phyloP scores from a whole-genome alignment of 352 stramenopile genomes.

The Bremia lactucae region DNA sequence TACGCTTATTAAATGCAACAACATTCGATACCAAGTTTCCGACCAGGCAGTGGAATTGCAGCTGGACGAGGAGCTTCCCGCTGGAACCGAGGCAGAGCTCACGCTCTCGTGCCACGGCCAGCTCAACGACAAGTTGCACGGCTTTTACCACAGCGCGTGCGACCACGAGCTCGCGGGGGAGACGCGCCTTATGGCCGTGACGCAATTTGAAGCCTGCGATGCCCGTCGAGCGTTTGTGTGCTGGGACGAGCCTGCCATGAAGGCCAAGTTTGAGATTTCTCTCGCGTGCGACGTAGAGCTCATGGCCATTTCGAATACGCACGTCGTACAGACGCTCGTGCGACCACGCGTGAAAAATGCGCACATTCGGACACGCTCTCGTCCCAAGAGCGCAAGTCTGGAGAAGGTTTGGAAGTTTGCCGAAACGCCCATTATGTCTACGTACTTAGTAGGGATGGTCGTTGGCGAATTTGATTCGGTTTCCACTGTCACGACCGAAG shows the following conservation, averaged over 20 bases:
- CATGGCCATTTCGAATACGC: constrained; percentile 94
- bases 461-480: constrained; percentile 96
- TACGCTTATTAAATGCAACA: constrained; percentile 24
- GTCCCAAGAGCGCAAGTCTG: constrained; percentile 13
- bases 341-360: constrained; percentile 41
- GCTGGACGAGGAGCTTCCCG: constrained; percentile 37
- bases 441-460: constrained; percentile 90
- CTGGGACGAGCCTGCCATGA: constrained; percentile 95
- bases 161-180: constrained; percentile 83
- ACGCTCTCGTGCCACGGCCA: constrained; percentile 47
- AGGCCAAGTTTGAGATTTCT: constrained; percentile 91
- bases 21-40: constrained; percentile 43
- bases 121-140: constrained; percentile 90
- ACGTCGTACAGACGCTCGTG: constrained; percentile 79
- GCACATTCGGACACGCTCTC: constrained; percentile 33
- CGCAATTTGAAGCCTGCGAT: constrained; percentile 78
- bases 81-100: constrained; percentile 20
- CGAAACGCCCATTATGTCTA: constrained; percentile 94
- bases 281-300: constrained; percentile 84
- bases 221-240: constrained; percentile 93
- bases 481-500: constrained; percentile 80
- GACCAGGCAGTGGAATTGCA: constrained; percentile 50
- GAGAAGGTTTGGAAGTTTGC: constrained; percentile 81
- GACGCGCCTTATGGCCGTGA: constrained; percentile 90
- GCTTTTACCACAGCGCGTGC: constrained; percentile 94